Evolutionary conservation across 2,329 filamentous ascomycete species (phyloP).

Genomic region (Curvularia verruculosa): DNA sequence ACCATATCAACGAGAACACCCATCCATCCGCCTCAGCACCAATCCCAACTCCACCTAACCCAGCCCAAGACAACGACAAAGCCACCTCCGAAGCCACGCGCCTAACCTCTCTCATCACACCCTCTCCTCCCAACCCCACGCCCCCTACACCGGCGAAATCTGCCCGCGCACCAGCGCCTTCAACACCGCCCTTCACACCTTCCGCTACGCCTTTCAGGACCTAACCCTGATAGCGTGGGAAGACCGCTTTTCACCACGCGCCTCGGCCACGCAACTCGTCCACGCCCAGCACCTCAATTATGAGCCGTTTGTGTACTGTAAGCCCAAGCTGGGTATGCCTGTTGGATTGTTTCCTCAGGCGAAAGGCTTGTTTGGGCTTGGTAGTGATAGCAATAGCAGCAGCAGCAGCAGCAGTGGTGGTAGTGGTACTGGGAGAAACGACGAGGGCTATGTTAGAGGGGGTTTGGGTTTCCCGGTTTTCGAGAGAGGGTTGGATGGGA

Average conservation of each 20-base stretch:
- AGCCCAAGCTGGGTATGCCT: constrained; percentile 24
- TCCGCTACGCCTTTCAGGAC: constrained; percentile 50
- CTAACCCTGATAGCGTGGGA: constrained; percentile 52
- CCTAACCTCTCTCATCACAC: constrained; percentile 22
- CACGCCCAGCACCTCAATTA: constrained; percentile 19
- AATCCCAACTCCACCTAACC: background rate
- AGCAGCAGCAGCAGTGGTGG: too few species aligned
- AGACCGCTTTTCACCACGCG: constrained; percentile 42
- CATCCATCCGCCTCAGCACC: too few species aligned
- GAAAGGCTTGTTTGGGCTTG: background rate
- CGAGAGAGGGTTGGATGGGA: background rate
- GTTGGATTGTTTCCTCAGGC: constrained; percentile 19
- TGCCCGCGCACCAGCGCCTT: constrained; percentile 40
- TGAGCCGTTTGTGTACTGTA: constrained; percentile 40
- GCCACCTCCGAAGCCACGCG: constrained; percentile 11
- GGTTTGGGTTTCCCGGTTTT: constrained; percentile 15
- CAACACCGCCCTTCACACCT: constrained; percentile 42
- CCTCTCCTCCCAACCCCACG: constrained; percentile 3
- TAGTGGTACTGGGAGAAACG: too few species aligned
- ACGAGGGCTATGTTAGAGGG: constrained; percentile 19
- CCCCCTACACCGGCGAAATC: constrained; percentile 26
- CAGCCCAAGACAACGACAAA: background rate
- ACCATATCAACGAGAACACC: background rate
- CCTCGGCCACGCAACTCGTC: constrained; percentile 26
- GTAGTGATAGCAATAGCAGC: too few species aligned